Percentiles rank a stretch among this genome's conserved stretches.
These are phyloP conservation scores for Colletotrichum agaves DNA, from an alignment of 2,329 filamentous ascomycete genomes.

Conservation along the genomic window DNA sequence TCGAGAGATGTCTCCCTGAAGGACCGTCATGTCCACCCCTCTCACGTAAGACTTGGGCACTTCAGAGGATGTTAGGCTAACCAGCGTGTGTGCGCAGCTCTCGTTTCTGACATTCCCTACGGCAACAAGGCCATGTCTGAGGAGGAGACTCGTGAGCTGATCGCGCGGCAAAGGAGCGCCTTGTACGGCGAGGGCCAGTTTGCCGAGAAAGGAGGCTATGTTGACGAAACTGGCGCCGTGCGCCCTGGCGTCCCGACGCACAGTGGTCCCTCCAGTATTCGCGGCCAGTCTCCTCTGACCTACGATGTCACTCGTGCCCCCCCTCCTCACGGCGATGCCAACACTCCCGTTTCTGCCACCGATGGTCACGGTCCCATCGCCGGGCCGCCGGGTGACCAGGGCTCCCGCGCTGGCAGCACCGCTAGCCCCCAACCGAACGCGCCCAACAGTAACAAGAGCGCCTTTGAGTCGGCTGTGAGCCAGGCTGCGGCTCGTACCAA, in stretches of 20 bases:
- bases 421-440: constrained; percentile 82
- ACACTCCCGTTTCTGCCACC: constrained; percentile 53
- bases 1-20: constrained; percentile 38
- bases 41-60: constrained; percentile 34
- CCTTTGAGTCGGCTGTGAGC: constrained; percentile 71
- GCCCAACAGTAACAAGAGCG: constrained; percentile 61
- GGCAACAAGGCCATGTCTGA: constrained; percentile 88
- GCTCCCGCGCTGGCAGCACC: constrained; percentile 83
- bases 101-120: constrained; percentile 42
- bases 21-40: constrained; percentile 31
- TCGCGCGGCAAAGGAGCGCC: constrained; percentile 93
- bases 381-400: constrained; percentile 63
- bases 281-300: constrained; percentile 82
- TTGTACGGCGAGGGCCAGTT: constrained; percentile 84
- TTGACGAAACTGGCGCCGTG: constrained; percentile 73
- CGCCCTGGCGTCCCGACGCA: constrained; percentile 75
- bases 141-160: constrained; percentile 94
- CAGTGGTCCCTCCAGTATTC: constrained; percentile 71
- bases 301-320: constrained; percentile 66
- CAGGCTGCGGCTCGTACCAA: constrained; percentile 83
- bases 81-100: constrained; percentile 33
- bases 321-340: constrained; percentile 61
- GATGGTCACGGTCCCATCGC: constrained; percentile 55
- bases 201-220: constrained; percentile 73
- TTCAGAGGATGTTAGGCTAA: constrained; percentile 35